Percentiles rank a stretch among this genome's conserved stretches.
Evolutionary conservation across 1,139 yeast species (phyloP).

Genomic region (Saccharomyces hybrid): DNA sequence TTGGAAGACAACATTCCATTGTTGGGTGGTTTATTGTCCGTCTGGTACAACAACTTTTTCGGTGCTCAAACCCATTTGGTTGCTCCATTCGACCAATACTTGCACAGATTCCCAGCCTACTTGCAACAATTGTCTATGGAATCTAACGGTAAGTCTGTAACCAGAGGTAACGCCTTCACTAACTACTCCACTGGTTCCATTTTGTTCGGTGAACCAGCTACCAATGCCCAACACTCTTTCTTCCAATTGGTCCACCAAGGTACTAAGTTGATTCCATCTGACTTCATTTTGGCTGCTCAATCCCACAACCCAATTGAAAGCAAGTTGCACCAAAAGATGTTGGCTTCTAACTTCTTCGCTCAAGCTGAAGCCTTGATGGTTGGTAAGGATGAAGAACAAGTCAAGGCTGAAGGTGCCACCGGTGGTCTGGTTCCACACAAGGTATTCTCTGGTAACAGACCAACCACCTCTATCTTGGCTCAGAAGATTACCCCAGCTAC

Average conservation of each 20-base stretch:
- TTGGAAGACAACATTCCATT: constrained; percentile 87
- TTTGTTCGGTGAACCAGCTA: constrained; percentile 96
- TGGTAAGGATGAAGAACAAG: constrained; percentile 83
- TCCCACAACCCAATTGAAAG: constrained; percentile 95
- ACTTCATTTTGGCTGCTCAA: constrained; percentile 93
- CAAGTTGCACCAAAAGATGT: constrained; percentile 93
- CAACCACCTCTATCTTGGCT: constrained; percentile 93
- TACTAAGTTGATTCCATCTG: constrained; percentile 93
- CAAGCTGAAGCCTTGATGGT: constrained; percentile 98
- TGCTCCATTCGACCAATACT: constrained; percentile 96
- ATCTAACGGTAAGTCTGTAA: constrained; percentile 95
- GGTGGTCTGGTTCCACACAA: constrained; percentile 89
- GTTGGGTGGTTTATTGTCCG: constrained; percentile 84
- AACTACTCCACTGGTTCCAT: constrained; percentile 94
- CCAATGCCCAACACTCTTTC: constrained; percentile 98
- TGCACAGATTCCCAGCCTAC: constrained; percentile 98
- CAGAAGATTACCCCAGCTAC: constrained; percentile 95
- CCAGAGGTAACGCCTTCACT: constrained; percentile 84
- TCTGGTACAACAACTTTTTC: constrained; percentile 97
- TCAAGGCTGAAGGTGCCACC: constrained; percentile 82
- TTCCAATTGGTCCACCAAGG: constrained; percentile 99
- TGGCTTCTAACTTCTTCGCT: constrained; percentile 96
- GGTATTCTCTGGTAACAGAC: constrained; percentile 95
- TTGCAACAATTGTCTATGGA: constrained; percentile 98
- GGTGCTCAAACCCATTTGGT: constrained; percentile 98